phyloP scores from a whole-genome alignment of 1,284 basidiomycete genomes.

The Pterula multifida region DNA sequence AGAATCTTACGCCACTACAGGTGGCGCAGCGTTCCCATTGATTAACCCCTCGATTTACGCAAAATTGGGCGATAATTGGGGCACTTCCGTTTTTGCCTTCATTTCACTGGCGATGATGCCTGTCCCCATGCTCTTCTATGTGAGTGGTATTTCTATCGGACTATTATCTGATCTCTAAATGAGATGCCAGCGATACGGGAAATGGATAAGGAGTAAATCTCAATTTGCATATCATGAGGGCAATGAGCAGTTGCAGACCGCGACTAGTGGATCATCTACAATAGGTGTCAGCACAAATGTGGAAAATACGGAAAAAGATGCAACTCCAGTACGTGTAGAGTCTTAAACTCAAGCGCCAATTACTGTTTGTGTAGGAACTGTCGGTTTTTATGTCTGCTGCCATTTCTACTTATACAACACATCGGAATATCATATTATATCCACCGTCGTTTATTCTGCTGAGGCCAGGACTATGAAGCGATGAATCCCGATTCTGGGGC shows the following conservation, averaged over 20 bases:
- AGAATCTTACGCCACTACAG: no score
- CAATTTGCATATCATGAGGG: conserved; percentile 32
- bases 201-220: conserved; percentile 42
- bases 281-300: no score
- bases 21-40: conserved; percentile 51
- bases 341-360: no score
- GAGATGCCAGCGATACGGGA: conserved; percentile 38
- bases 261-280: conserved; percentile 11
- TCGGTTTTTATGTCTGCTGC: no score
- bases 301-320: no score
- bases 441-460: no score
- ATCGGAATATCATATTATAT: no score
- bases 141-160: conserved; percentile 15
- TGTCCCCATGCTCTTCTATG: conserved; percentile 36
- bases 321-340: no score
- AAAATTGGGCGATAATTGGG: conserved; percentile 53
- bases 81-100: conserved; percentile 50
- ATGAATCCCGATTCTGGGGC: no score
- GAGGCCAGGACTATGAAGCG: no score
- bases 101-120: conserved; percentile 45
- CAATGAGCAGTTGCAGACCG: conserved; percentile 9
- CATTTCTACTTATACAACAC: no score
- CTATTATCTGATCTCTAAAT: neutral
- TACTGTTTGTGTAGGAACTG: no score
- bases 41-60: conserved; percentile 47